Percentiles rank a stretch among this genome's conserved stretches.
These are phyloP conservation scores for Lomentospora prolificans DNA, from an alignment of 2,329 filamentous ascomycete species.

Conservation along the genomic window DNA sequence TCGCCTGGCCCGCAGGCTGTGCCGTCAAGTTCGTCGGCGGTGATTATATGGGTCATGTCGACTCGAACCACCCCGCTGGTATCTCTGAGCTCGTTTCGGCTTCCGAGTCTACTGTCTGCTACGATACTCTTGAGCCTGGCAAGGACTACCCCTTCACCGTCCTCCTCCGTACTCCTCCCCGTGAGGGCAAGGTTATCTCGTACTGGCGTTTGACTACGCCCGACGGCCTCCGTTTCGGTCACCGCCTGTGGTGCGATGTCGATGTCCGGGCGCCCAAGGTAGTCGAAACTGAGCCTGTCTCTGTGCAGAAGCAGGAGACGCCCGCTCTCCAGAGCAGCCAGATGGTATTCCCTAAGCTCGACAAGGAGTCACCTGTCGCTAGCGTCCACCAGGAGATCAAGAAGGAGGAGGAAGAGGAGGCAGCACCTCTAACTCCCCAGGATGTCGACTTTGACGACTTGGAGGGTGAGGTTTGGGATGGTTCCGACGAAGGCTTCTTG, in stretches of 20 bases:
- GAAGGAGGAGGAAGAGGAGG: constrained; percentile 38
- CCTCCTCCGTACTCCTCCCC: constrained; percentile 67
- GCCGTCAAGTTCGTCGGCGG: constrained; percentile 86
- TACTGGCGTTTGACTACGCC: constrained; percentile 90
- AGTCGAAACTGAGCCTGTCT: constrained; percentile 10
- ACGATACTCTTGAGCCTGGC: constrained; percentile 58
- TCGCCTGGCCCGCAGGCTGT: constrained; percentile 79
- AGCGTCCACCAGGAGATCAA: constrained; percentile 61
- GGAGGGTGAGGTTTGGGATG: constrained; percentile 43
- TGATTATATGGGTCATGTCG: constrained; percentile 91
- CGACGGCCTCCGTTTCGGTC: constrained; percentile 75
- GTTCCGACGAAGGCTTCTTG: constrained; percentile 67
- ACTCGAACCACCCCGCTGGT: constrained; percentile 69
- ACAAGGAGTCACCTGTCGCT: constrained; percentile 79
- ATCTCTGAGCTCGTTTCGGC: constrained; percentile 67
- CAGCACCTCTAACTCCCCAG: constrained; percentile 22
- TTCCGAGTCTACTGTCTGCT: constrained; percentile 72
- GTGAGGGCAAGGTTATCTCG: constrained; percentile 73
- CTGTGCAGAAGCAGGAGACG: constrained; percentile 3
- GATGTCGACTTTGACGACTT: constrained; percentile 27
- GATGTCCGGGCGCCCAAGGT: constrained; percentile 43
- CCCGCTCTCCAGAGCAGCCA: constrained; percentile 37
- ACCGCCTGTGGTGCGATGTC: constrained; percentile 92
- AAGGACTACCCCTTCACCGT: constrained; percentile 75
- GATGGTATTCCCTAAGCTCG: constrained; percentile 96